Conservation (phyloP, 768 basidiomycete species). For the Dendrothele bispora region DNA sequence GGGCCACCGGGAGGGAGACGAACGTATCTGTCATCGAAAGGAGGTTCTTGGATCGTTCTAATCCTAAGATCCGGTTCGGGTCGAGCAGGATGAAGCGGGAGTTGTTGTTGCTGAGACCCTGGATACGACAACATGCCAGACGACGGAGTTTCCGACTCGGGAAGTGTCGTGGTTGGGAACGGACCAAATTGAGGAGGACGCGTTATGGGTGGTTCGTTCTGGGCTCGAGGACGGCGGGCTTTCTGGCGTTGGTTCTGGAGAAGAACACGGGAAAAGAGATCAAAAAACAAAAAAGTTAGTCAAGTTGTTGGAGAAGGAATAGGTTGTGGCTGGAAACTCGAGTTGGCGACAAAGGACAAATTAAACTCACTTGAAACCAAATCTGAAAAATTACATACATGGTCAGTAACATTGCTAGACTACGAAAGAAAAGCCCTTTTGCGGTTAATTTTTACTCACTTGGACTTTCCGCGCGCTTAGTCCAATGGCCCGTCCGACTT, state of each 20-base stretch:
- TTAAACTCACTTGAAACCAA: constrained; percentile 75
- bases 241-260: constrained; percentile 85
- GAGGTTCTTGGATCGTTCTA: neutral
- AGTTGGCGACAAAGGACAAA: constrained; percentile 10
- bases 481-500: constrained; percentile 85
- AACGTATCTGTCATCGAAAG: neutral
- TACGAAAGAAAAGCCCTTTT: constrained; percentile 13
- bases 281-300: constrained; percentile 9
- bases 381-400: constrained; percentile 60
- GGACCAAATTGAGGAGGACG: constrained; percentile 65
- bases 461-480: constrained; percentile 89
- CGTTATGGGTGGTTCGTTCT: constrained; percentile 50
- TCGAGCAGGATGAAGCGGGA: too few species aligned
- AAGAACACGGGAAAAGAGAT: constrained; percentile 20
- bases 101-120: constrained; percentile 2
- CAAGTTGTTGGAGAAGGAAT: too few species aligned
- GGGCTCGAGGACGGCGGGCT: constrained; percentile 71
- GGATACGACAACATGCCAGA: constrained; percentile 1
- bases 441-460: constrained; percentile 45
- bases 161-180: constrained; percentile 41
- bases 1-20: constrained; percentile 14
- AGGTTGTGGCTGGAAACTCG: too few species aligned
- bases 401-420: too few species aligned
- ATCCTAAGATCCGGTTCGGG: neutral
- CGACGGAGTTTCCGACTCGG: constrained; percentile 9